Evolutionary conservation across 805 yeast genomes (phyloP), one percentile per base, ranked within the genome.

Genomic region (Candida ovalis): DNA sequence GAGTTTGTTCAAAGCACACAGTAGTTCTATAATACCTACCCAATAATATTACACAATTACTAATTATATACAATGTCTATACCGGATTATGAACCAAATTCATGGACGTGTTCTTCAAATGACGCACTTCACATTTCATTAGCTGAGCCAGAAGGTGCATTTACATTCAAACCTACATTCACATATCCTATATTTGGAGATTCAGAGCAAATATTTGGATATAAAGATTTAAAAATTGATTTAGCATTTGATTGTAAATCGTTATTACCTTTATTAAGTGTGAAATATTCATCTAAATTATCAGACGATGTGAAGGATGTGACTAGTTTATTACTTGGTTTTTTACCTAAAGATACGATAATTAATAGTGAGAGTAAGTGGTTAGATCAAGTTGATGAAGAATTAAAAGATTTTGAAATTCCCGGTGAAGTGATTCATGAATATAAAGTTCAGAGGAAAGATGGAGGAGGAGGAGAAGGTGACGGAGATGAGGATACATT

Each of bases 151-250:
- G 68, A 74, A 2, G 82, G 82, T 0, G 77, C 82, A 2, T 78
- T 84, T 19, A 71, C 79, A 3, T 90, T 91, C 70, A 69, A 75
- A 35, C 97, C 98, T 0, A 60, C 70, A 13, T 90, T 88, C 69
- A 92, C 98, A 1, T 94, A 94, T 64, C 96, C 97, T 2, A 85
- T 94, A 10, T 94, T 81, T 72, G 98, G 98, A 5, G 96, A 90
- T 42, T 77, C 89, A 1, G 99, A 94, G 62, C 83, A 83, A 46
- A 82, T 94, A 1, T 88, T 83, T 60, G 99, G 99, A 2, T 94
- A 80, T 63, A 76, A 83, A 54, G 85, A 80, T 56, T 71, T 91
- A 33, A 72, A 73, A 28, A 80, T 94, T 32, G 77, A 80, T 55
- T 55, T 78, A n/a, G 81, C 85, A 17, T 88, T 88, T 63, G 96